Conservation (phyloP, 2,329 filamentous ascomycete species). For the Stromatinia cepivora region DNA sequence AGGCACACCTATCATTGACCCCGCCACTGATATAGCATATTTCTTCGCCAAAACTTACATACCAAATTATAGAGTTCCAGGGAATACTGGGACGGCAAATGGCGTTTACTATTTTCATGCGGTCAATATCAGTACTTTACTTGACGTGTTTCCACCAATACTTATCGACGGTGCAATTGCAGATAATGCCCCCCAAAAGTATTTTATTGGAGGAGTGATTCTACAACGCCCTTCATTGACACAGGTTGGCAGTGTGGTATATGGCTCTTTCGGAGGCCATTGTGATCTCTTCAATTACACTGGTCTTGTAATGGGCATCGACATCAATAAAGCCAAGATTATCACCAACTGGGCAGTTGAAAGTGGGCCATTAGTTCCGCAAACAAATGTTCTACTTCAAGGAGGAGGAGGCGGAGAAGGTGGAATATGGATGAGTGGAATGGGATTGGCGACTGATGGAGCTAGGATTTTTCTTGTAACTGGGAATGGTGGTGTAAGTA, state of each 20-base stretch:
- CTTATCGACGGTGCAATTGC: conserved; percentile 27
- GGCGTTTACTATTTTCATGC: conserved; percentile 31
- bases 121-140: conserved; percentile 26
- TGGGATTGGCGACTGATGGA: conserved; percentile 40
- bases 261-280: conserved; percentile 28
- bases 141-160: conserved; percentile 26
- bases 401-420: conserved; percentile 43
- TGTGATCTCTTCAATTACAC: conserved; percentile 32
- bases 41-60: conserved; percentile 32
- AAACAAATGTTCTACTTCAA: conserved; percentile 35
- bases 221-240: conserved; percentile 27
- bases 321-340: conserved; percentile 40
- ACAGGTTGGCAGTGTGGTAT: conserved; percentile 21
- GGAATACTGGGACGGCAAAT: conserved; percentile 23
- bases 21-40: conserved; percentile 30
- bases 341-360: conserved; percentile 43
- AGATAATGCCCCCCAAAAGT: conserved; percentile 25
- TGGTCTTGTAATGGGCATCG: conserved; percentile 49
- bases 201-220: conserved; percentile 28
- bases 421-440: conserved; percentile 43
- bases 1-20: conserved; percentile 30
- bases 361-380: conserved; percentile 41
- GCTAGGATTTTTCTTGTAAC: conserved; percentile 40
- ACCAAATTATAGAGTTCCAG: conserved; percentile 15
- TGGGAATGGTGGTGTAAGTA: conserved; percentile 37